Percentiles rank a stretch among this genome's conserved stretches.
Conservation (phyloP, 495 filamentous ascomycete genomes). For the Penicillium coffeae region DNA sequence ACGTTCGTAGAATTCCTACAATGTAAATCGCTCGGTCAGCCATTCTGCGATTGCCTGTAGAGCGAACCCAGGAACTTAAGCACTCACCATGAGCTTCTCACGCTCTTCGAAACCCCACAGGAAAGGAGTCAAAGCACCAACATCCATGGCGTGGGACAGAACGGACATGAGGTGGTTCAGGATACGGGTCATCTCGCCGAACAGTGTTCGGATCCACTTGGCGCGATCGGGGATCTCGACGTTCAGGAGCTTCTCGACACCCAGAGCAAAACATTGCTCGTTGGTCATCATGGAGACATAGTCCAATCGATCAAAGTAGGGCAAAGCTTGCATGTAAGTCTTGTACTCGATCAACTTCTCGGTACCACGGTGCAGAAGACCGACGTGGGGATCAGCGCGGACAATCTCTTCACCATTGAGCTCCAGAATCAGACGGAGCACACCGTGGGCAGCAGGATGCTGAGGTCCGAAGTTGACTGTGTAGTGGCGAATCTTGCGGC, state of each 20-base stretch:
- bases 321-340: constrained; percentile 96
- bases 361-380: constrained; percentile 91
- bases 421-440: constrained; percentile 95
- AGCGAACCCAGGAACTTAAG: not conserved
- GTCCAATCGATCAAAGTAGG: constrained; percentile 98
- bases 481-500: constrained; percentile 95
- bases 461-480: constrained; percentile 99
- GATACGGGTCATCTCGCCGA: constrained; percentile 92
- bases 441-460: constrained; percentile 97
- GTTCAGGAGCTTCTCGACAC: constrained; percentile 97
- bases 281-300: constrained; percentile 99
- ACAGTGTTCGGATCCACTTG: constrained; percentile 95
- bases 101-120: constrained; percentile 99
- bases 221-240: constrained; percentile 93
- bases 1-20: constrained; percentile 98
- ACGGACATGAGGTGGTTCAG: constrained; percentile 99
- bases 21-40: constrained; percentile 5
- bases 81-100: constrained; percentile 94
- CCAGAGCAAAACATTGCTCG: constrained; percentile 94
- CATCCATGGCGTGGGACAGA: constrained; percentile 98
- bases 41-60: constrained; percentile 1
- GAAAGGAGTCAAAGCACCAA: constrained; percentile 96
- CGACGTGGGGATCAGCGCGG: constrained; percentile 94
- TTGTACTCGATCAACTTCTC: constrained; percentile 99
- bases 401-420: constrained; percentile 98